Conservation (phyloP, 106 monocot species). For the Hemerocallis citrina region DNA sequence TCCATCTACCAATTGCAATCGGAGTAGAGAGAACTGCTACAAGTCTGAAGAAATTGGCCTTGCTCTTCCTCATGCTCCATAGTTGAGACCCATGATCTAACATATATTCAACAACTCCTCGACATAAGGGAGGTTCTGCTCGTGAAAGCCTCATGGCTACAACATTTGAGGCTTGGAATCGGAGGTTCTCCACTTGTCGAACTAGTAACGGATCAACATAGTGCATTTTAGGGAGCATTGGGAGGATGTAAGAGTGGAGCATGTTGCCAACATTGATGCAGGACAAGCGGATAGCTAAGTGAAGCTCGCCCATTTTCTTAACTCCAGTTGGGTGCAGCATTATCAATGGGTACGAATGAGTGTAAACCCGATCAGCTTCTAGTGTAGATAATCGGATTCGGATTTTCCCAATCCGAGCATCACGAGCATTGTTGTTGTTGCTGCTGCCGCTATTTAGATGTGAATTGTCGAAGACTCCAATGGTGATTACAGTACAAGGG, state of each 20-base stretch:
- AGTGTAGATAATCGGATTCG: constrained; percentile 69
- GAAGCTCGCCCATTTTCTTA: constrained; percentile 91
- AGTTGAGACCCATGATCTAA: constrained; percentile 55
- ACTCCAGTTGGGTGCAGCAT: constrained; percentile 62
- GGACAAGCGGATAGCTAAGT: constrained; percentile 70
- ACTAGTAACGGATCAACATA: constrained; percentile 50
- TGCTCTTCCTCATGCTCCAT: constrained; percentile 88
- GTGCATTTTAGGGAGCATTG: constrained; percentile 80
- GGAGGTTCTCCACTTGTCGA: constrained; percentile 54
- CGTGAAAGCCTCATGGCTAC: constrained; percentile 55
- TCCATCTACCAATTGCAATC: constrained; percentile 33
- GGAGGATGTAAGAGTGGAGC: constrained; percentile 47
- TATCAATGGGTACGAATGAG: constrained; percentile 65
- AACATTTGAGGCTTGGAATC: constrained; percentile 56
- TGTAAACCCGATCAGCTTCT: constrained; percentile 57
- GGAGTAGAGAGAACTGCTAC: constrained; percentile 42
- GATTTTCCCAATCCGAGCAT: constrained; percentile 57
- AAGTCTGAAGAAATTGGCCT: constrained; percentile 83
- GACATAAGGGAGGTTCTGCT: constrained; percentile 63
- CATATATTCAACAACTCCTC: constrained; percentile 88
- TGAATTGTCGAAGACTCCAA: constrained; percentile 80
- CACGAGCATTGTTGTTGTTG: constrained; percentile 7
- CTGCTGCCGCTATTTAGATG: constrained; percentile 14
- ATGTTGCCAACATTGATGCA: constrained; percentile 39
- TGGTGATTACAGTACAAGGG: constrained; percentile 65